phyloP scores from a whole-genome alignment of 441 rosid species.

The Brassica balearica region DNA sequence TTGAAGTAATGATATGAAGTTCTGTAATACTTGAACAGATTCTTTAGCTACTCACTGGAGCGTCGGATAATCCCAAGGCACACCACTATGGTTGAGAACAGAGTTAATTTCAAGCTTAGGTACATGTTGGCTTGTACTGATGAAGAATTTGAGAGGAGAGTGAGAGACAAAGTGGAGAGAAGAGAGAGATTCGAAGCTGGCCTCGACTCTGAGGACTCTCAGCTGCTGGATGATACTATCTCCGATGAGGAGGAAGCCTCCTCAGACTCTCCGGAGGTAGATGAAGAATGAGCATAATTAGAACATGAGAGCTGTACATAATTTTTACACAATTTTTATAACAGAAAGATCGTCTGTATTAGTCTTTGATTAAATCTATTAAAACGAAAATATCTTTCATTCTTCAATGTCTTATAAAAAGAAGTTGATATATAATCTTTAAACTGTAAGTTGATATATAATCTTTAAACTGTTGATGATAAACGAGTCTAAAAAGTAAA shows the following conservation, averaged over 20 bases:
- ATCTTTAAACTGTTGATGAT: neutral
- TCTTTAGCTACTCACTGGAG: conserved; percentile 89
- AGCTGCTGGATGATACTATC: conserved; percentile 8
- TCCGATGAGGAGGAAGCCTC: neutral
- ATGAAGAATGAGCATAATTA: neutral
- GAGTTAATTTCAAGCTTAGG: conserved; percentile 75
- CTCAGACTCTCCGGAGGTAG: neutral
- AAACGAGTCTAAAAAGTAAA: neutral
- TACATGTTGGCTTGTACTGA: conserved; percentile 78
- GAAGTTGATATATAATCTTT: conserved; percentile 9
- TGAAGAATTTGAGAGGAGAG: conserved; percentile 63
- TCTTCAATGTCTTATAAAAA: neutral
- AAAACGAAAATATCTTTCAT: neutral
- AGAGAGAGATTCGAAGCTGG: conserved; percentile 68
- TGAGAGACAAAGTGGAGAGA: conserved; percentile 67
- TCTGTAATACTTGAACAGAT: conserved; percentile 49
- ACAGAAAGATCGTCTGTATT: neutral
- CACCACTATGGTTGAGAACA: conserved; percentile 71
- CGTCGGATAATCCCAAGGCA: conserved; percentile 86
- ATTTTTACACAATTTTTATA: no score
- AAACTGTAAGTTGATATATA: neutral
- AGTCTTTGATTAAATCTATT: neutral
- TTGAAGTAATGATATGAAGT: neutral
- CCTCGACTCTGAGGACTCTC: conserved; percentile 30
- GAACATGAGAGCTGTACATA: conserved; percentile 12